Evolutionary conservation across 148 eudicot species (phyloP), one percentile per base, ranked within the genome.

Genomic region (Fagopyrum homotropicum): DNA sequence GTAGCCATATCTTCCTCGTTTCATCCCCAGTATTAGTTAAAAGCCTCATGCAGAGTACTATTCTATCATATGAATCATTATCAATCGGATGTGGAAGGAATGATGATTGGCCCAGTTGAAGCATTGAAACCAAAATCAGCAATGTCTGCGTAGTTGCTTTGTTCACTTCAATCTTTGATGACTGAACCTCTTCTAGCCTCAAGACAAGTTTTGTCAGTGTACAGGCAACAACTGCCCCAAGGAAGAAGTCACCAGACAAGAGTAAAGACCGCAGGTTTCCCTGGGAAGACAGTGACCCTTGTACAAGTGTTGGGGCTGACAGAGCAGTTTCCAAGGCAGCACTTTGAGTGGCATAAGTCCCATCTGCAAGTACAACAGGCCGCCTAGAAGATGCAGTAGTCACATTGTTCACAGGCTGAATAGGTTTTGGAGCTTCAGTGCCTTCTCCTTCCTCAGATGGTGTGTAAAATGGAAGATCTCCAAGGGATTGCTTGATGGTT

Each of bases 331-430:
- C 97, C 61, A 88, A 77, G 43, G 98, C 97, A 77, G 95, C 98
- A 83, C 98, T 93, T 78, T 93, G 97, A 68, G 98, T 93, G 74
- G 98, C 97, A 77, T 93, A 93, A 45, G 98, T 93, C 63, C 98
- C 98, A 83, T 93, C 98, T 40, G 97, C 93, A 83, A 93, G 97
- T 75, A 93, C 86, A 26, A 90, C 93, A 72, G 98, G 98, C 84
- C 90, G 90, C 77, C 90, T 88, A 73, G 95, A 91, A 74, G 95
- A 91, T 49, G 94, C 89, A 9, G 86, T 81, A 30, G 98, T 93
- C 72, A 84, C 85, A 55, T 89, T 78, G 78, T 82, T 93, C 48
- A 84, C 90, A 68, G 83, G 87, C 83, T 86, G 96, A 68, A 81
- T 69, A 75, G 82, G 56, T 80, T 91, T 93, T 40, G 93, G 83